Base-by-base conservation (phyloP, 164 flowering plant genomes). In the Dillenia turbinata region DNA sequence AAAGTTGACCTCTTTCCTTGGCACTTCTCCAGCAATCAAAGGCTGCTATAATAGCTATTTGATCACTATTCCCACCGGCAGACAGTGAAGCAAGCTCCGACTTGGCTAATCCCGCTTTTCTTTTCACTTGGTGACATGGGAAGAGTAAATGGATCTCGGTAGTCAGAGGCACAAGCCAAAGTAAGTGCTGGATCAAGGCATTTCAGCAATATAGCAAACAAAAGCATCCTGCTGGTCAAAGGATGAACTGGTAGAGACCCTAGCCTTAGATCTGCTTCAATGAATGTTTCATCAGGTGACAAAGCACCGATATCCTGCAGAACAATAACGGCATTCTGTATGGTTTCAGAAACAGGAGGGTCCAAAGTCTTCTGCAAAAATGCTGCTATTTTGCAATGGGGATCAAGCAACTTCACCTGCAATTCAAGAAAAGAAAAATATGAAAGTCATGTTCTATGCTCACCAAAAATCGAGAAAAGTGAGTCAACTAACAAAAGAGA, bases 111-210 rank as follows among this genome's bases (percentile, higher is more conserved):
- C 66, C 62, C 26, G 92, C 96, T 79, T 49, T 83, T 80, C 78
- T 71, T 92, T 44, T 83, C 86, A 58, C 73, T 59, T 26, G 92
- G 90, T 9, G 71, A 73, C 84, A 86, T 75, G 19, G 99, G 97
- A 45, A 92, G 70, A 46, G 85, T 70, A 66, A 92, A 95, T 17
- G 97, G 98, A 53, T 86, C 90, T 75, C 73, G 79, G 50, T 72
- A 85, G 68, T 87, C 95, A 53, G 91, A 68, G 5, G 97, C 95
- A 77, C 98, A 90, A 44, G 99, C 99, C 44, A 92, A 57, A 47
- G 98, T 92, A 65, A 95, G 64, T 40, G 99, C 99, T 16, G 99
- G 99, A 65, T 87, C 97, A 44, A 92, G 92, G 73, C 99, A 95
- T 66, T 84, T 87, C 90, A 92, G 69, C 73, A 90, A 71, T 71